A percentile compares a stretch with the other conserved stretches of the same genome.
phyloP scores from a whole-genome alignment of 495 filamentous ascomycete species.

The Penicillium fimorum region DNA sequence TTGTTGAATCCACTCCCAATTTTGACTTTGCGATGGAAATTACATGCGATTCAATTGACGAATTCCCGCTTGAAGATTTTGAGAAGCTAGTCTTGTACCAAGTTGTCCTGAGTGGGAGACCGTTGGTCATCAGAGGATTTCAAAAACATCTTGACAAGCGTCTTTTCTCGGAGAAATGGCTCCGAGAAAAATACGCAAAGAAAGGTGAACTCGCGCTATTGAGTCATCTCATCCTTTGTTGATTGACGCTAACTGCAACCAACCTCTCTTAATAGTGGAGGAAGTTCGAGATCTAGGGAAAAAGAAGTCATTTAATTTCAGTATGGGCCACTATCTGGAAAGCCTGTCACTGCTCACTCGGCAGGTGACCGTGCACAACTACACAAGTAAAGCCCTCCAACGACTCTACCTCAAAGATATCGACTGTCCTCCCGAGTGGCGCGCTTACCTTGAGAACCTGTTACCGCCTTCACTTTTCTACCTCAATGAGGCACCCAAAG shows the following conservation, averaged over 20 bases:
- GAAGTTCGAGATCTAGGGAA: slow-evolving; percentile 72
- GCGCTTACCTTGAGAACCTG: slow-evolving; percentile 67
- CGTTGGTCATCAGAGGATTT: slow-evolving; percentile 85
- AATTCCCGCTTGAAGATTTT: slow-evolving; percentile 47
- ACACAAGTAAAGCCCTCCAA: slow-evolving; percentile 67
- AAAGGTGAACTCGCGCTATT: slow-evolving; percentile 55
- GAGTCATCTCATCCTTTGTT: not conserved
- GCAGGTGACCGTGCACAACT: slow-evolving; percentile 67
- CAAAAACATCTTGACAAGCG: slow-evolving; percentile 61
- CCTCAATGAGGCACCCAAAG: slow-evolving; percentile 71
- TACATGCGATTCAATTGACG: slow-evolving; percentile 50
- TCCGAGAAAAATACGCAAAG: slow-evolving; percentile 66
- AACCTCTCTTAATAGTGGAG: slow-evolving; percentile 42
- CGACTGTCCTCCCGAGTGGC: slow-evolving; percentile 85
- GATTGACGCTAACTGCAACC: slow-evolving; percentile 12
- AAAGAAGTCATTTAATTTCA: slow-evolving; percentile 52
- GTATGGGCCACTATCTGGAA: slow-evolving; percentile 81
- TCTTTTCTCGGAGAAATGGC: slow-evolving; percentile 78
- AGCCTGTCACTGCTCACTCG: slow-evolving; percentile 76
- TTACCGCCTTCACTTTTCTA: slow-evolving; percentile 83
- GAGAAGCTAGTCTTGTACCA: slow-evolving; percentile 75
- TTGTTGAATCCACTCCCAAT: slow-evolving; percentile 75
- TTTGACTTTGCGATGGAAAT: slow-evolving; percentile 80
- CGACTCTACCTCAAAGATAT: slow-evolving; percentile 94
- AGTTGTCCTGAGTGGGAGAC: slow-evolving; percentile 79